These are phyloP conservation scores for Zoysia pacifica DNA, from an alignment of 176 grass and related monocot genomes.

Conservation along the genomic window DNA sequence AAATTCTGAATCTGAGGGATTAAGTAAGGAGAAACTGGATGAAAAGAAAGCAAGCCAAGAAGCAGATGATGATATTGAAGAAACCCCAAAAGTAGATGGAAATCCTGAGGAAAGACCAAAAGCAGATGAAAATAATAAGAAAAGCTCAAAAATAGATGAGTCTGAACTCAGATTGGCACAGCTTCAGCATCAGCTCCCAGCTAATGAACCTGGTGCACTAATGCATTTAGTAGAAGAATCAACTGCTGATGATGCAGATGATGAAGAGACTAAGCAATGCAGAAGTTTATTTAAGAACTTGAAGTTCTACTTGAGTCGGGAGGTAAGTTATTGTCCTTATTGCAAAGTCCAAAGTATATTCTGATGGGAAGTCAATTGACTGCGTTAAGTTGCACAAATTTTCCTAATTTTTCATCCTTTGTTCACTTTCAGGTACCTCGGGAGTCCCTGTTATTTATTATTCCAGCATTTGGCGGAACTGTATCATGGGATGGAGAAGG, in stretches of 20 bases:
- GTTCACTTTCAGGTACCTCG: constrained; percentile 75
- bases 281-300: constrained; percentile 83
- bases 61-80: background rate
- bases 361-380: constrained; percentile 1
- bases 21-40: constrained; percentile 37
- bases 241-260: constrained; percentile 54
- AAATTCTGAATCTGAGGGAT: constrained; percentile 37
- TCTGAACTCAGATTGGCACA: constrained; percentile 88
- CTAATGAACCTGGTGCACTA: constrained; percentile 90
- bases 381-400: background rate
- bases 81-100: background rate
- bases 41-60: background rate
- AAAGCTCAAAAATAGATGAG: constrained; percentile 58
- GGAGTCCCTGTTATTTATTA: constrained; percentile 89
- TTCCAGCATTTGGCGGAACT: constrained; percentile 89
- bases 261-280: constrained; percentile 64
- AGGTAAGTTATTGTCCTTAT: constrained; percentile 52
- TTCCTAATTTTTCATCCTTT: background rate
- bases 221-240: constrained; percentile 94
- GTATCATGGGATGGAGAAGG: constrained; percentile 96
- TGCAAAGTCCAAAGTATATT: constrained; percentile 13
- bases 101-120: background rate
- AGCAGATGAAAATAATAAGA: constrained; percentile 39
- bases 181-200: constrained; percentile 83
- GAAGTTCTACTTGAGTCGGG: constrained; percentile 91